Evolutionary conservation across 1,139 yeast genomes (phyloP), one percentile per base, ranked within the genome.

Genomic region (Nakaseomyces sp.): DNA sequence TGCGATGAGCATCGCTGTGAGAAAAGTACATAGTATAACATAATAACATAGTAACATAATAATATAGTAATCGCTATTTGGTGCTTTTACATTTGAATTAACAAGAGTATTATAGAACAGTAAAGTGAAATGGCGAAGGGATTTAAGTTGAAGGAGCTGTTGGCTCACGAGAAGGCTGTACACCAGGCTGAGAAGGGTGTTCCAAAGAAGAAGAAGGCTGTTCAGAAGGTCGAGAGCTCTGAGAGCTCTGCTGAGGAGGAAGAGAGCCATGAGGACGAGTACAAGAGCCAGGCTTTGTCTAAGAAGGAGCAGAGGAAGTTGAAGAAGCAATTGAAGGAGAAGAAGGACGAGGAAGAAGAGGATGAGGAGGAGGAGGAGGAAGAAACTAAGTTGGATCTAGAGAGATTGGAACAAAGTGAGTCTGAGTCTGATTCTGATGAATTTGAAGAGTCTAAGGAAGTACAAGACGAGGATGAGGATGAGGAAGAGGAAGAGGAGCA

Each of bases 281-380:
- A 74, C 51, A 64, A 73, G 50, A 72, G 80, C 53, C 57, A 61
- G 36, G 59, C 63, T 19, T 53, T 70, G 50, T 79, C 86, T 42
- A 79, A 78, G 65, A 81, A 79, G 55, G 86, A 79, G 44, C 72
- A 71, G 60, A 76, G 86, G 66, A 70, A 71, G 60, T 65, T 79
- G 63, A 80, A 78, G 70, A 79, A 79, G 63, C 60, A 69, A 48
- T 49, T 41, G 15, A n/a, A 37, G 30, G 8, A 20, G 18, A 22
- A 19, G 2, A 4, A 7, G 19, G 18, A 2, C 6, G 28, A 56
- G 18, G 63, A 59, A 37, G 64, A 53, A 25, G 59, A 47, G 16
- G 45, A 40, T 16, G 56, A 44, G 1, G 51, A 45, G 3, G 54
- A 52, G 15, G 64, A 55, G 31, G 66, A 56, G 16, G 66, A 63